Evolutionary conservation across 805 yeast genomes (phyloP).

Genomic region (Sugiyamaella smithiae): DNA sequence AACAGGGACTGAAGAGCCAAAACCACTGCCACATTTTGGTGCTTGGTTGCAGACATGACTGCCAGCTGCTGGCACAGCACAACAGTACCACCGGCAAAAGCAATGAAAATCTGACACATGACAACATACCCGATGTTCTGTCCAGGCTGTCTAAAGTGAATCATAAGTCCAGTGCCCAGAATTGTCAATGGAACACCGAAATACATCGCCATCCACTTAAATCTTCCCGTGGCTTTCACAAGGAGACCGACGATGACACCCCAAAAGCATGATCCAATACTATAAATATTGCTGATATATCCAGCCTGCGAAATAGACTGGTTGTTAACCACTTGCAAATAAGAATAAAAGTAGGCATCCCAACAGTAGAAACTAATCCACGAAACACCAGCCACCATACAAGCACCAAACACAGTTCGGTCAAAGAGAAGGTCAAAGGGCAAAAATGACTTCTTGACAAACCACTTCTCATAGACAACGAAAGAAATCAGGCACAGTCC

Average conservation of each 20-base stretch:
- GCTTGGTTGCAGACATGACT: constrained; percentile 51
- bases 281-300: constrained; percentile 58
- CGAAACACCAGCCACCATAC: constrained; percentile 37
- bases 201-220: constrained; percentile 38
- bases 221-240: constrained; percentile 50
- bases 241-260: constrained; percentile 60
- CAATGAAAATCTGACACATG: constrained; percentile 58
- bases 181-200: constrained; percentile 56
- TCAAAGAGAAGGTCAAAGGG: constrained; percentile 55
- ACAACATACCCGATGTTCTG: constrained; percentile 50
- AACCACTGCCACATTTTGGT: constrained; percentile 55
- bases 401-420: constrained; percentile 65
- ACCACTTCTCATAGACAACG: constrained; percentile 49
- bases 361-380: constrained; percentile 60
- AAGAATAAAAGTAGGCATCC: constrained; percentile 68
- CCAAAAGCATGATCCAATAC: constrained; percentile 61
- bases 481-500: constrained; percentile 47
- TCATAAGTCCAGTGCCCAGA: constrained; percentile 52
- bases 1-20: constrained; percentile 49
- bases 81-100: constrained; percentile 64
- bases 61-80: constrained; percentile 55
- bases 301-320: constrained; percentile 62
- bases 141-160: constrained; percentile 48
- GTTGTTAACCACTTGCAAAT: constrained; percentile 59
- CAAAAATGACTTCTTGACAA: constrained; percentile 54